These are phyloP conservation scores for Russula olivacea DNA, from an alignment of 768 basidiomycete genomes.

Conservation along the genomic window DNA sequence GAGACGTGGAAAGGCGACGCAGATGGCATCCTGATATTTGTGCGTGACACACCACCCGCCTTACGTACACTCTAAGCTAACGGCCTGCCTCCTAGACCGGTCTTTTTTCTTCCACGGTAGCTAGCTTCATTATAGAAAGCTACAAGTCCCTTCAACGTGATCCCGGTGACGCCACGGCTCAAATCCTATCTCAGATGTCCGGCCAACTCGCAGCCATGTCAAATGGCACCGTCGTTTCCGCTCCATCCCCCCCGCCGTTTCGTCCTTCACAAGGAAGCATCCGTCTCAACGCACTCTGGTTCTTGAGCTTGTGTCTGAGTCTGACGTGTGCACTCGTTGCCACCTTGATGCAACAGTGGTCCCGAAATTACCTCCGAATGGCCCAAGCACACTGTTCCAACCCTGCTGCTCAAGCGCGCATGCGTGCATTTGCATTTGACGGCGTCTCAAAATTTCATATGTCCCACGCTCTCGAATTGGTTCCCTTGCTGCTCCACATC, in stretches of 20 bases:
- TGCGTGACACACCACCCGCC: neutral
- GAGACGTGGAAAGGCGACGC: constrained; percentile 6
- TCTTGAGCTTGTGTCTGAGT: constrained; percentile 17
- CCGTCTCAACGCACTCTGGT: constrained; percentile 18
- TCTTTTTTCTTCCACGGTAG: constrained; percentile 7
- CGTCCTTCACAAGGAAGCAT: neutral
- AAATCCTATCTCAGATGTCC: constrained; percentile 3
- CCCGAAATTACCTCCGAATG: constrained; percentile 15
- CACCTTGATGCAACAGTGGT: constrained; percentile 21
- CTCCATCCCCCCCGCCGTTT: neutral
- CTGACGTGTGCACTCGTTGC: constrained; percentile 17
- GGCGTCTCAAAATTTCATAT: constrained; percentile 17
- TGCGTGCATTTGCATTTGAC: constrained; percentile 13
- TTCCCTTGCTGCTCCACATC: constrained; percentile 19
- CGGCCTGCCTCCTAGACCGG: neutral
- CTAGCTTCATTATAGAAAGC: constrained; percentile 11
- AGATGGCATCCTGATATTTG: constrained; percentile 11
- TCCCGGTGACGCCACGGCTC: neutral
- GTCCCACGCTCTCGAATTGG: constrained; percentile 1
- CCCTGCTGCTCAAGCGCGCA: constrained; percentile 6
- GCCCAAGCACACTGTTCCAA: constrained; percentile 4
- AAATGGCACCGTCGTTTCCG: neutral
- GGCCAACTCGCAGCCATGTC: neutral
- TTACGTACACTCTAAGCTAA: neutral
- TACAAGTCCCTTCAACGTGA: constrained; percentile 9